Base-by-base conservation (phyloP, 208 protist species). In the Trypanosoma congolense region DNA sequence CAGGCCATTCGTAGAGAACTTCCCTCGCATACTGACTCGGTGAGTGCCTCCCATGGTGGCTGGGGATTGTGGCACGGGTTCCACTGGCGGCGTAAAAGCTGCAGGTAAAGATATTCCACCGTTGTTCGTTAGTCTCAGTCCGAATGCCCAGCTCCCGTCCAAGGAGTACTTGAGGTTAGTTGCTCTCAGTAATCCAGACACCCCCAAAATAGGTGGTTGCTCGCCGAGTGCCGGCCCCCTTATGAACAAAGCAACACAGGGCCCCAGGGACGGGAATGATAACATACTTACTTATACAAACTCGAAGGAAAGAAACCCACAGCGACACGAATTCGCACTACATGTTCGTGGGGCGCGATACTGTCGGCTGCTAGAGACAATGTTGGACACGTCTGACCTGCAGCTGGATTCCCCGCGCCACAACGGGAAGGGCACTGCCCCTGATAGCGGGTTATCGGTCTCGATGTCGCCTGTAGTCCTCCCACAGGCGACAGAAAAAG, bases 351-450 rank as follows among this genome's bases (percentile, higher is more conserved):
- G 77, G 21, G 86, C 86, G 24, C 81, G 86, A 0, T 45, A 82
- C 4, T 93, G 86, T 38, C 73, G 78, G n/a, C 70, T 90, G 22
- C 68, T 93, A 33, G 82, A 93, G 33, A 63, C 74, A 5, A 62
- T 93, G 4, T 48, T 90, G 35, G 86, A 93, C 54, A 55, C 74
- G 0, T 61, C 66, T 2, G 83, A 87, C 56, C 48, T 89, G 1
- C 56, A 78, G 19, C 31, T 81, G 25, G 28, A 41, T 19, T 18
- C 35, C 16, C 6, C 24, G 1, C 2, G 24, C 36, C 12, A 6
- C 24, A 29, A 44, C 53, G 18, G 9, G 9, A 45, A 12, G 30
- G 28, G 38, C 22, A 14, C 10, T 33, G 16, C 25, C 21, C 2
- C 4, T 4, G 18, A 14, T n/a, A 35, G 29, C 19, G 30, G 49